These are phyloP conservation scores for Stagonosporopsis rhizophila DNA, from an alignment of 2,329 filamentous ascomycete species.

Conservation along the genomic window DNA sequence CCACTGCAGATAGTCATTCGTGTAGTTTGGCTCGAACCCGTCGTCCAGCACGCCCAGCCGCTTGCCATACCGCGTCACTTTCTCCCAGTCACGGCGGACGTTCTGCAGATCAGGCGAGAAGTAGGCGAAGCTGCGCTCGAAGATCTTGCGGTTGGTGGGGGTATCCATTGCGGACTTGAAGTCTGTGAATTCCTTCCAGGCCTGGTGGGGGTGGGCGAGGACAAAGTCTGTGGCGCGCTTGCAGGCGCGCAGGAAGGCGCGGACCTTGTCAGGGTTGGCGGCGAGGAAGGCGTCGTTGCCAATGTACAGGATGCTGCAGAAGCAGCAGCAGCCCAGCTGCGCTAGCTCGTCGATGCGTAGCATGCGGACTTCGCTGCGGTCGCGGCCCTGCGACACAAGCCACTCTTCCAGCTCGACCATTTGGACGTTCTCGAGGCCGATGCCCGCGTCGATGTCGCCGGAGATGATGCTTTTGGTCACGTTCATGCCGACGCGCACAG, in stretches of 20 bases:
- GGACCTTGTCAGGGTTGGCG: conserved; percentile 70
- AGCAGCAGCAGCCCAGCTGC: conserved; percentile 82
- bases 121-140: conserved; percentile 79
- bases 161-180: conserved; percentile 76
- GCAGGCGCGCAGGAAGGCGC: conserved; percentile 73
- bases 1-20: conserved; percentile 75
- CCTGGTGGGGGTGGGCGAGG: conserved; percentile 66
- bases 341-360: conserved; percentile 81
- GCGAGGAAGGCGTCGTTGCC: conserved; percentile 74
- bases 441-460: conserved; percentile 75
- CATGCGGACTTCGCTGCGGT: conserved; percentile 76
- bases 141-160: conserved; percentile 76
- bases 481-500: conserved; percentile 82
- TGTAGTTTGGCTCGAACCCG: conserved; percentile 74
- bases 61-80: conserved; percentile 80
- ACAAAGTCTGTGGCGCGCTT: conserved; percentile 79
- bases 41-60: conserved; percentile 71
- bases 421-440: conserved; percentile 81
- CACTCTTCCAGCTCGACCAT: conserved; percentile 84
- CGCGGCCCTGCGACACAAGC: conserved; percentile 68
- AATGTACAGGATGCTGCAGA: conserved; percentile 83
- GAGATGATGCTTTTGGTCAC: conserved; percentile 77
- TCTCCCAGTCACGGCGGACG: conserved; percentile 75
- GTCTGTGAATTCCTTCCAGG: conserved; percentile 73
- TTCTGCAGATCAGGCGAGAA: conserved; percentile 79